Percentiles rank a stretch among this genome's conserved stretches.
Evolutionary conservation across 257 asterid genomes (phyloP).

Genomic region (Fraxinus anomala): DNA sequence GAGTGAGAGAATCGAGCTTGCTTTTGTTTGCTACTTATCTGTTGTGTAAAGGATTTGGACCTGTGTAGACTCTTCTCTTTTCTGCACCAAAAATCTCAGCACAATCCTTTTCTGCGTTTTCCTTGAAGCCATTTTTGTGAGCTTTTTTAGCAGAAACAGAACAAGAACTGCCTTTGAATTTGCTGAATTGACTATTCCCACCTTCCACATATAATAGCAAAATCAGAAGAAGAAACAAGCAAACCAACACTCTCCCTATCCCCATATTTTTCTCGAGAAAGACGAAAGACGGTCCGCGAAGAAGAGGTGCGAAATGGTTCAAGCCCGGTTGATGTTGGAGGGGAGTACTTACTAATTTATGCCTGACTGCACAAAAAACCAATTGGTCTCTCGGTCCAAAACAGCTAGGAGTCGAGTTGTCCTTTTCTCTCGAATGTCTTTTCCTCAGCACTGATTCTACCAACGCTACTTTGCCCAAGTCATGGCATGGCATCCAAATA

Average conservation of each 20-base stretch:
- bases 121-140: slow-evolving; percentile 10
- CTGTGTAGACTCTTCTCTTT: slow-evolving; percentile 81
- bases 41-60: slow-evolving; percentile 95
- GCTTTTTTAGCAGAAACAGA: slow-evolving; percentile 14
- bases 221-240: slow-evolving; percentile 46
- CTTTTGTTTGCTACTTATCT: slow-evolving; percentile 50
- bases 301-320: neutral
- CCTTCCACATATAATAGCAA: slow-evolving; percentile 43
- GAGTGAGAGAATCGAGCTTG: slow-evolving; percentile 46
- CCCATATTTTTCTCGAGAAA: slow-evolving; percentile 45
- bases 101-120: slow-evolving; percentile 19
- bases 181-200: slow-evolving; percentile 34
- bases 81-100: slow-evolving; percentile 57
- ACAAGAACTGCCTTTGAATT: slow-evolving; percentile 34
- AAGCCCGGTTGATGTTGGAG: neutral
- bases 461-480: neutral
- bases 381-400: neutral
- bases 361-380: neutral
- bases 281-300: neutral
- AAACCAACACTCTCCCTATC: slow-evolving; percentile 37
- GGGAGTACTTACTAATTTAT: neutral
- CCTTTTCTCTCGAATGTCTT: neutral
- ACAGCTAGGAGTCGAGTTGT: neutral
- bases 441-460: neutral
- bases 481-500: slow-evolving; percentile 29